These are phyloP conservation scores for Globisporangium cylindrosporum DNA, from an alignment of 352 stramenopile species.

Conservation along the genomic window DNA sequence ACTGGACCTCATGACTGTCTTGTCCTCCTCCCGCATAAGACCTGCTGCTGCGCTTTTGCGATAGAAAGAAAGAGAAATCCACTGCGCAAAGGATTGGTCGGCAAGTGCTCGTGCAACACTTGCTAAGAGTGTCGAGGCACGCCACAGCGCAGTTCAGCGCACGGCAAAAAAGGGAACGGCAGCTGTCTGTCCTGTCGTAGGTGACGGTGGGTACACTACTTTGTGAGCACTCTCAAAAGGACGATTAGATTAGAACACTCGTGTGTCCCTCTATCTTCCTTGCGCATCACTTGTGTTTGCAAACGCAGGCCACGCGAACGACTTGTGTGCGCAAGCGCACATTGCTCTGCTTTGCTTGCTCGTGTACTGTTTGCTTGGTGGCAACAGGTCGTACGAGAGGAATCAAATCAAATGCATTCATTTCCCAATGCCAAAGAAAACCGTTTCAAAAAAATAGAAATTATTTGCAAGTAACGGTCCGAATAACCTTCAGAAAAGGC, in stretches of 20 bases:
- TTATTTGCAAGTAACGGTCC: neutral
- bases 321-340: neutral
- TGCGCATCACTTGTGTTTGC: neutral
- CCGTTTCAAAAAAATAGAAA: neutral
- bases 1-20: neutral
- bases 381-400: neutral
- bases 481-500: neutral
- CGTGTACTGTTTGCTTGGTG: too few species aligned
- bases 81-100: neutral
- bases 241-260: neutral
- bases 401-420: neutral
- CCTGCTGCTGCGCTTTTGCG: neutral
- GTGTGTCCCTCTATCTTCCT: neutral
- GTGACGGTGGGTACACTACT: neutral
- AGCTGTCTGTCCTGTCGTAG: neutral
- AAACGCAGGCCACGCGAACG: too few species aligned
- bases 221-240: neutral
- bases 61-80: constrained; percentile 2
- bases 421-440: neutral
- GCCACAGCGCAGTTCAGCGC: neutral
- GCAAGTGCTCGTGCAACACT: neutral
- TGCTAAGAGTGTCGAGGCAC: neutral
- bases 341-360: too few species aligned
- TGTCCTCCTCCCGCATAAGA: neutral
- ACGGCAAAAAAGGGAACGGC: neutral